These are phyloP conservation scores for Colletotrichum abscissum DNA, from an alignment of 2,329 filamentous ascomycete genomes.

Conservation along the genomic window DNA sequence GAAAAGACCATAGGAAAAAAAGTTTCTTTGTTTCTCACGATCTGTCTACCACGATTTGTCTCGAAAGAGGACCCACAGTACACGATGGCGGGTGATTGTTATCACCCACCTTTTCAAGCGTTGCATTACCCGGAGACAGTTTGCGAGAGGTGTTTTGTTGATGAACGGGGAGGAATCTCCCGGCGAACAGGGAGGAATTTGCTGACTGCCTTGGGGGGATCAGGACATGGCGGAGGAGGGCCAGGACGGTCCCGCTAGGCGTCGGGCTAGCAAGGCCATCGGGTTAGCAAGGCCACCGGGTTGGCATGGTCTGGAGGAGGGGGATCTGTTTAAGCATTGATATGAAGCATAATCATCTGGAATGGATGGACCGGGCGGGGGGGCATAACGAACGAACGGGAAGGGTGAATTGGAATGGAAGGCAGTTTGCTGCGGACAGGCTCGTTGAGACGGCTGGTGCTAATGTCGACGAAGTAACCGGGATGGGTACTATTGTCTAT, in stretches of 20 bases:
- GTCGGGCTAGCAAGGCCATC: too few relatives aligned
- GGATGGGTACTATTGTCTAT: too few relatives aligned
- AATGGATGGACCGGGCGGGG: constrained; percentile 20
- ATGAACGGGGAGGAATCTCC: background rate
- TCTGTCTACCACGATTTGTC: background rate
- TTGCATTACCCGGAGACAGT: background rate
- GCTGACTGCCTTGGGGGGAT: too few relatives aligned
- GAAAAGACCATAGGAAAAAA: constrained; percentile 37
- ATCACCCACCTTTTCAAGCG: background rate
- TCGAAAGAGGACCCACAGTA: background rate
- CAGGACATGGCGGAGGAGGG: background rate
- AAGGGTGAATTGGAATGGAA: too few relatives aligned
- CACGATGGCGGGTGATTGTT: background rate
- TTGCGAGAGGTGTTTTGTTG: background rate
- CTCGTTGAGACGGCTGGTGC: too few relatives aligned
- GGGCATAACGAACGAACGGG: background rate
- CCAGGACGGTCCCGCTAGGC: background rate
- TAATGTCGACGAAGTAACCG: too few relatives aligned
- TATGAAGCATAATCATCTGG: constrained; percentile 20
- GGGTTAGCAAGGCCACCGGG: too few relatives aligned
- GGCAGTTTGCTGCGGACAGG: too few relatives aligned
- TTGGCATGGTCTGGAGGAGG: background rate
- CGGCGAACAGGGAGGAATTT: too few relatives aligned
- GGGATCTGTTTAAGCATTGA: constrained; percentile 15
- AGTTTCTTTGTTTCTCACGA: constrained; percentile 3